Base-by-base conservation (phyloP, 2,329 filamentous ascomycete genomes). In the Fusarium bactridioides region DNA sequence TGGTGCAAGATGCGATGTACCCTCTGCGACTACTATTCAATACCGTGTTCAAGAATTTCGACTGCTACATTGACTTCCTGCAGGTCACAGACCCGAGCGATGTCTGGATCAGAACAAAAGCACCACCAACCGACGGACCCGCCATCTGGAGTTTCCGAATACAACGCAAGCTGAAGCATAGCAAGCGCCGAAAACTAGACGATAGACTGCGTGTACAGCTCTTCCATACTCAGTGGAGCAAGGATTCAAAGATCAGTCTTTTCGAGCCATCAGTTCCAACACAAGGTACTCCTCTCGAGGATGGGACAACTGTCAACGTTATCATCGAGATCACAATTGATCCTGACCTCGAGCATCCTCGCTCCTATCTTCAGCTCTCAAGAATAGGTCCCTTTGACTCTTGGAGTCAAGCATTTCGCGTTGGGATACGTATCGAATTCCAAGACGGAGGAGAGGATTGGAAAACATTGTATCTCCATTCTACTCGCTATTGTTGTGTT, bases 31-130 rank as follows among this genome's bases (percentile, higher is more conserved):
- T 51, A 35, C 16, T 15, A 15, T 25, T 25, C 48, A 25, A 11
- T 1, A 35, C 16, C n/a, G 25, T 19, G 12, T 35, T 25, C 31
- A 25, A 25, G 12, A 15, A 35, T 25, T 51, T 25, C 18, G 31
- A 51, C 31, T 51, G 48, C 48, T 51, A 21, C 12, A 10, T 51
- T 51, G 18, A 15, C 4, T 11, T 19, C 7, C n/a, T 25, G n/a
- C 4, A 21, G 11, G 3, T 11, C n/a, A 11, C 18, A 3, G 12
- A 21, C 1, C 18, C 16, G 10, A 33, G 2, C 18, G 10, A 25
- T 35, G 18, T 16, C 29, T 51, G n/a, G 48, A 35, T 51, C 18
- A 35, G 48, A 51, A 51, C 31, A 19, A 25, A 51, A 19, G 16
- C 48, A 9, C 48, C 48, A 12, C 31, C n/a, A 37, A 25, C 18